Percentiles rank a stretch among this genome's conserved stretches.
Evolutionary conservation across 306 rosid species (phyloP).

Genomic region (Gynostemma pentaphyllum): DNA sequence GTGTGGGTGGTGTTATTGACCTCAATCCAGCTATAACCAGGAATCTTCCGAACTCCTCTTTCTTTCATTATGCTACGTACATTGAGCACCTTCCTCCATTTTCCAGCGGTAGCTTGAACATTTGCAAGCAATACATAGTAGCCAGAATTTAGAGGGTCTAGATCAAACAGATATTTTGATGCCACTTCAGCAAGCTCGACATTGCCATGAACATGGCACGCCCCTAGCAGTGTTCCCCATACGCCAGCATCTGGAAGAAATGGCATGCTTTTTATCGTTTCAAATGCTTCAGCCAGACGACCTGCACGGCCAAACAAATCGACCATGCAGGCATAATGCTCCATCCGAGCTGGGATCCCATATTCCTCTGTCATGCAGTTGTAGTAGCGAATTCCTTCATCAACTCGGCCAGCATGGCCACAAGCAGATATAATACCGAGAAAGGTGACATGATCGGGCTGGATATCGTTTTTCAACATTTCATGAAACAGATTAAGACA

Average conservation of each 20-base stretch:
- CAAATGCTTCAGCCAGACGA: conserved; percentile 48
- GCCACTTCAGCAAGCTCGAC: conserved; percentile 61
- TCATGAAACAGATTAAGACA: conserved; percentile 40
- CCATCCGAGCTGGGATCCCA: conserved; percentile 49
- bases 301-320: conserved; percentile 80
- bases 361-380: conserved; percentile 48
- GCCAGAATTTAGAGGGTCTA: conserved; percentile 64
- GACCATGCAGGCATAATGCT: conserved; percentile 68
- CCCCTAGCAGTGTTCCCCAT: conserved; percentile 85
- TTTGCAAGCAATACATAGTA: conserved; percentile 70
- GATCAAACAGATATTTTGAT: conserved; percentile 42
- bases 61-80: conserved; percentile 60
- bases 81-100: conserved; percentile 55
- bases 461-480: conserved; percentile 47
- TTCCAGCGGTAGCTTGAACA: conserved; percentile 58
- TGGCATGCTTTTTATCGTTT: conserved; percentile 59
- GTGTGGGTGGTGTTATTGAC: conserved; percentile 53
- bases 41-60: conserved; percentile 60
- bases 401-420: conserved; percentile 61
- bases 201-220: conserved; percentile 72
- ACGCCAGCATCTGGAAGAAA: conserved; percentile 71
- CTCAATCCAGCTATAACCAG: conserved; percentile 77
- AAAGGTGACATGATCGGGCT: conserved; percentile 76
- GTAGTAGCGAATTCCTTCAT: conserved; percentile 48
- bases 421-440: conserved; percentile 74